Base-by-base conservation (phyloP, 495 filamentous ascomycete genomes). In the Xylaria cubensis region DNA sequence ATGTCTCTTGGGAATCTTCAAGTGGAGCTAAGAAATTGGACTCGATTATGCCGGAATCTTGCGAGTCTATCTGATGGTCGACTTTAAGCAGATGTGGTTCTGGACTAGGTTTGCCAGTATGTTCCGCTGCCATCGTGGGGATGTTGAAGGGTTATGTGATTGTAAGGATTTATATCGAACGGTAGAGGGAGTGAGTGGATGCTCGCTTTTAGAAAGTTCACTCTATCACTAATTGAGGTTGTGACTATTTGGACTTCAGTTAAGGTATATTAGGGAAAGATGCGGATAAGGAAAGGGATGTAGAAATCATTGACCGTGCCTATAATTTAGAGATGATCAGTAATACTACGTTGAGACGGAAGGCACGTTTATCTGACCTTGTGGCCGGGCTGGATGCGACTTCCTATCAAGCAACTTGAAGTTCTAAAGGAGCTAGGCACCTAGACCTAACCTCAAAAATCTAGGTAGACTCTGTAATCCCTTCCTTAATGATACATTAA, bases 1-100 rank as follows among this genome's bases (percentile, higher is more conserved):
- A 41, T 32, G 55, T 53, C 24, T 64, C 58, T 36, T 68, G 71
- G 6, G 53, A 21, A 42, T 63, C 44, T 36, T 46, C 64, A 41
- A 69, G 32, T 29, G 24, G 56, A 21, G 39, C 10, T 19, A 67
- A 12, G 29, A 67, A 51, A 15, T 50, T 61, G 0, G 36, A 29
- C n/a, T 48, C 26, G 4, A 64, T 36, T 1, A 46, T 26, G 1
- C 24, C n/a, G 1, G 70, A 39, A 7, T 2, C 26, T 39, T 56
- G 63, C 3, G 70, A 39, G 26, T 64, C 39, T 48, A 34, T 8
- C 42, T 58, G 53, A 29, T 44, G 19, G 12, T 26, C 36, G 17
- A 24, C 34, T 51, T 61, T 32, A 9, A 39, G 13, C n/a, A 19
- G 50, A 41, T 36, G 41, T 9, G n/a, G 32, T 32, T 42, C 29